Base-by-base conservation (phyloP, 139 green algal species). In the Chlamydomonas applanata region DNA sequence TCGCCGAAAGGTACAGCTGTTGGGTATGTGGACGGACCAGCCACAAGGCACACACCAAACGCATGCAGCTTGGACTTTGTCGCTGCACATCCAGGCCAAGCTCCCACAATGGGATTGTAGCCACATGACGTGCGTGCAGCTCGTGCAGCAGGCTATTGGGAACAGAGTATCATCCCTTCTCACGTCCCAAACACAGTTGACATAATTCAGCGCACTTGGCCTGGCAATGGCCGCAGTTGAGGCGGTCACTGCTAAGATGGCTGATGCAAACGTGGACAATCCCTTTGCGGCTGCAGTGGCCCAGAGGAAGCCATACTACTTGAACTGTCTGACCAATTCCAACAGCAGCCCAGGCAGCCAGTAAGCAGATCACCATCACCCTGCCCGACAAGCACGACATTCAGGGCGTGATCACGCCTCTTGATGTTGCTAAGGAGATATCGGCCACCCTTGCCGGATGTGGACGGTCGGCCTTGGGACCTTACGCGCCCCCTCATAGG, bases 351-450 rank as follows among this genome's bases (percentile, higher is more conserved):
- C 85, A 85, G 52, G 75, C 72, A 30, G 83, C 81, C 24, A 81
- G 76, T 11, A 84, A 83, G 29, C 40, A 77, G 13, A 95, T 97
- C 84, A 93, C 81, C 60, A 81, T 99, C n/a, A 91, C 87, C 1
- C 72, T 99, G 82, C 96, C 96, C 2, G 89, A 97, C 46, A 87
- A 84, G 61, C 27, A 84, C 1, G 96, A 72, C n/a, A 69, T 98
- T 30, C 89, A 90, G 78, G 87, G 85, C 25, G 88, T 92, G 2
- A 98, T 96, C 45, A 97, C 92, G 0, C 96, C 96, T 0, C 83
- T 97, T 79, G 96, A 99, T 73, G 83, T 99, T 27, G 96, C 95
- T 29, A 91, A 88, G 27, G 71, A 73, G 22, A 94, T 99, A 44
- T 92, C 88, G 4, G 91, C 93, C 57, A 88, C 85, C 56, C 82